Evolutionary conservation across 192 early-diverging fungal genomes (phyloP), one percentile per base, ranked within the genome.

Genomic region (Coemansia sp.): DNA sequence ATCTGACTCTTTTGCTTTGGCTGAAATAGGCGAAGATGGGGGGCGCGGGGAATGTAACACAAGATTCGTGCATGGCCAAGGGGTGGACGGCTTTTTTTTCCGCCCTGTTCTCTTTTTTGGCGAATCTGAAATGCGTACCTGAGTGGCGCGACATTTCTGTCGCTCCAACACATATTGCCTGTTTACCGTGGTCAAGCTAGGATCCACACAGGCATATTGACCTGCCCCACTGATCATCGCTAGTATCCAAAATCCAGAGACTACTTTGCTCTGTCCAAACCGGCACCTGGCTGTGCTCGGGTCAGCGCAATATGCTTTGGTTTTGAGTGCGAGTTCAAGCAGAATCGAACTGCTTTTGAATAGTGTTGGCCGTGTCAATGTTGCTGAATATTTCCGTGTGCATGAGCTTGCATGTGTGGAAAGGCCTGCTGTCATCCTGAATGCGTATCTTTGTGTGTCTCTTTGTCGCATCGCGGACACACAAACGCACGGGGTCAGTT

Each of bases 361-460:
- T 38, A 9, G 43, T 45, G 18, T 21, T 45, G 43, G 9, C 18
- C 9, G 43, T 45, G 8, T 20, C 33, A 16, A n/a, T 16, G 26
- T 45, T 45, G 42, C 20, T 9, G 52, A 55, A 55, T 55, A 55
- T 55, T 31, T 55, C 52, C 52, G 52, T 16, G 52, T 55, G 52
- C 52, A 55, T 55, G 28, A 28, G 16, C 52, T 26, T 55, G 52
- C 52, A 55, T 55, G 52, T 31, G 26, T 26, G 6, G 43, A 9
- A n/a, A 18, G 18, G 18, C 43, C 41, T 43, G 41, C n/a, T 20
- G 43, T 45, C 3, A 45, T 20, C 43, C 20, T n/a, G 23, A 28
- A 26, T 52, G 48, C 25, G 14, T 48, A 10, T 23, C 21, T 48
- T 50, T 50, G 48, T 26, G 14, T 45, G 18, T 21, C 18, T 45